Evolutionary conservation across 768 basidiomycete species (phyloP), one percentile per base, ranked within the genome.

Genomic region (Pholiota microspora): DNA sequence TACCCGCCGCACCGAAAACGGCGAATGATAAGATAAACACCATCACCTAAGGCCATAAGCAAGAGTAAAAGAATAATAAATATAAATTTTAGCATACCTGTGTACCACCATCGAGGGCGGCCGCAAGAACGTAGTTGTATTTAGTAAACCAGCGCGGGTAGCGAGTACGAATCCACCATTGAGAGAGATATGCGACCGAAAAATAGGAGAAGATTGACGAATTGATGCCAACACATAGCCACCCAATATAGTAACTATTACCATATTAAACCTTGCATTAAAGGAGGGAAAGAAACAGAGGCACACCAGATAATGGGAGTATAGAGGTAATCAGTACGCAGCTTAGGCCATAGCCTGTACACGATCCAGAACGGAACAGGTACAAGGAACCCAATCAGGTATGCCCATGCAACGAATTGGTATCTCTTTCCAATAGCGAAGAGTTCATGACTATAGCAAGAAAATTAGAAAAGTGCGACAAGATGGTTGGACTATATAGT

Each of bases 291-390:
- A 23, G n/a, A 23, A 24, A 21, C 15, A 24, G 28, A n/a, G 24
- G 57, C 68, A 25, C 58, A 77, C 73, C 70, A 71, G 46, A 79
- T 73, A 27, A 79, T 59, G 0, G 78, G 78, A 0, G 78, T 80
- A 62, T 77, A 76, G 38, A 81, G 56, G 52, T 77, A 76, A 62
- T 82, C 76, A 27, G 75, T 61, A 24, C 75, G 65, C 44, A 77
- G 55, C 54, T 74, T 76, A 0, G 80, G 80, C 69, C 69, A 79
- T 54, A 67, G 71, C 35, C 69, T 68, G 61, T 81, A 69, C 16
- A 63, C 56, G 38, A 82, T 55, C 78, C 77, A 82, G 74, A 82
- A 82, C 0, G 80, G 81, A 34, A 83, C 61, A 1, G 81, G 82
- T 2, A 79, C 72, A 36, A 74, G 64, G 54, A 83, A 74, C 7